A percentile compares a stretch with the other conserved stretches of the same genome.
Evolutionary conservation across 2,329 filamentous ascomycete species (phyloP).

Genomic region (Xenosphaeropsis pyriputrescens): DNA sequence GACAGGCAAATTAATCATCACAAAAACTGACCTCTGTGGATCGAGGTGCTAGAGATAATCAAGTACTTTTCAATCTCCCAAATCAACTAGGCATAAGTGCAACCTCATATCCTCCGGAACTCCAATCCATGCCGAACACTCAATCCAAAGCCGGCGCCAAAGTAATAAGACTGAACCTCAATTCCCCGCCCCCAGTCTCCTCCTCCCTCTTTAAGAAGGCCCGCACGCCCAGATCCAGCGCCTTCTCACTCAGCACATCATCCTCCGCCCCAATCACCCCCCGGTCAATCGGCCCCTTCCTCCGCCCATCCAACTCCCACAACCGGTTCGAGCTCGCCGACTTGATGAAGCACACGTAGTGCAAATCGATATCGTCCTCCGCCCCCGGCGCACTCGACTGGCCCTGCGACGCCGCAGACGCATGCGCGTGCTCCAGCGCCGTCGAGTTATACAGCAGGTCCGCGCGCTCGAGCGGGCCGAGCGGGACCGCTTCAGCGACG

Average conservation of each 20-base stretch:
- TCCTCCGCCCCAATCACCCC: conserved; percentile 39
- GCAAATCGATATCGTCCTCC: conserved; percentile 70
- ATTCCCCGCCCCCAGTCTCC: conserved; percentile 9
- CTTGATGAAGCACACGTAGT: conserved; percentile 93
- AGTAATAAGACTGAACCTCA: conserved; percentile 17
- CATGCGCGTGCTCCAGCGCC: conserved; percentile 66
- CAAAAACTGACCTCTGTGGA: too few species aligned
- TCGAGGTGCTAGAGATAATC: too few species aligned
- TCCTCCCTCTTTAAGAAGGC: conserved; percentile 17
- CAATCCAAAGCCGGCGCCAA: conserved; percentile 7
- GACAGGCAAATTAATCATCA: too few species aligned
- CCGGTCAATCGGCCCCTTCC: conserved; percentile 50
- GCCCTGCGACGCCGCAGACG: conserved; percentile 73
- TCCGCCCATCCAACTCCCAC: conserved; percentile 56
- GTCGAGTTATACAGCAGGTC: conserved; percentile 65
- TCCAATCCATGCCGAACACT: conserved; percentile 16
- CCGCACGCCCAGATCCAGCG: conserved; percentile 48
- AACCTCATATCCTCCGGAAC: too few species aligned
- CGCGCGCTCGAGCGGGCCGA: conserved; percentile 53
- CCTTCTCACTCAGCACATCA: conserved; percentile 62
- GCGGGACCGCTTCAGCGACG: conserved; percentile 52
- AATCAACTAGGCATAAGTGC: too few species aligned
- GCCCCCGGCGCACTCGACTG: conserved; percentile 59
- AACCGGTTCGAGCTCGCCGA: conserved; percentile 46
- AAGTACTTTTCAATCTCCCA: too few species aligned